Evolutionary conservation across 139 green algal genomes (phyloP).

Genomic region (Auxenochlorella pyrenoidosa): DNA sequence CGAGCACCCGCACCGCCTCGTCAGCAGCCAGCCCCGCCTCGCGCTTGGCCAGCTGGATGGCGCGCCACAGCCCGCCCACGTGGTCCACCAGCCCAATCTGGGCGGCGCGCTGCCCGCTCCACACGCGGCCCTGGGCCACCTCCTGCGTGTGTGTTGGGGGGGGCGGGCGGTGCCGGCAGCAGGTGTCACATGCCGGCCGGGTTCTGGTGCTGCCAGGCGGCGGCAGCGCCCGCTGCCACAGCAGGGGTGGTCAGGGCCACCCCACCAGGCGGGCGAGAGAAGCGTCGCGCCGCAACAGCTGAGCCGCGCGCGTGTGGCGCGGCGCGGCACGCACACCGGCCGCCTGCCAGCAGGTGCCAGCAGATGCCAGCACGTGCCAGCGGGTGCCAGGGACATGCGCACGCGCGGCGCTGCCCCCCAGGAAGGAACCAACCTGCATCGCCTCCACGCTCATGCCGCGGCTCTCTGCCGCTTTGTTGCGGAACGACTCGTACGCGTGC

Average conservation of each 20-base stretch:
- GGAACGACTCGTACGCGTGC: constrained; percentile 89
- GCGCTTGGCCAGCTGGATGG: constrained; percentile 84
- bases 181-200: background rate
- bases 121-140: constrained; percentile 89
- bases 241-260: too few relatives aligned
- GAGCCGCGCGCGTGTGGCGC: too few relatives aligned
- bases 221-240: background rate
- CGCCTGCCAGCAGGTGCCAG: too few relatives aligned
- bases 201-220: background rate
- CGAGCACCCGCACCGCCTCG: constrained; percentile 57
- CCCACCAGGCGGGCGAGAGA: too few relatives aligned
- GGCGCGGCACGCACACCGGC: too few relatives aligned
- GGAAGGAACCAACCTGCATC: constrained; percentile 56
- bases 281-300: too few relatives aligned
- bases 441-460: constrained; percentile 66
- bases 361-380: too few relatives aligned
- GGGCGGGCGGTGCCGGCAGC: background rate
- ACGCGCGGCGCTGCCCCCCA: too few relatives aligned
- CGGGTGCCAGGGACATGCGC: too few relatives aligned
- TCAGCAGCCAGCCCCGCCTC: constrained; percentile 65
- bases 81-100: constrained; percentile 85
- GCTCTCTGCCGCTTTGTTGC: constrained; percentile 72
- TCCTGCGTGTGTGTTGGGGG: constrained; percentile 14
- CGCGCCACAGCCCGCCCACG: constrained; percentile 81
- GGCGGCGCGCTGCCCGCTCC: constrained; percentile 78